These are phyloP conservation scores for Oidium heveae DNA, from an alignment of 2,329 filamentous ascomycete species.

Conservation along the genomic window DNA sequence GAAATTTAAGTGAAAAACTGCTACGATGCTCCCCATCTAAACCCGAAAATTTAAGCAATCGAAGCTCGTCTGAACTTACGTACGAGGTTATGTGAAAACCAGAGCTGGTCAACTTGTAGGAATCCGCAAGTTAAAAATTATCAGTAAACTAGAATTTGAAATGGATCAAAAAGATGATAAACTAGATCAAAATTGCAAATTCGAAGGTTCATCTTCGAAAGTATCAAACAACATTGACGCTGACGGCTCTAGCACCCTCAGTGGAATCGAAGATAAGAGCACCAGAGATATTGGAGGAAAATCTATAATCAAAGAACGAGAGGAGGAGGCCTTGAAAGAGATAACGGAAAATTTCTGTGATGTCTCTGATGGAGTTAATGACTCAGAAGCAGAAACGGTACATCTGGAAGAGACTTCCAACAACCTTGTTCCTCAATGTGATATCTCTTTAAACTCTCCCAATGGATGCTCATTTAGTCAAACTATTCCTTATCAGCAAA, in stretches of 20 bases:
- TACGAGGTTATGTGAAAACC: too few species aligned
- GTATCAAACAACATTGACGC: conserved; percentile 24
- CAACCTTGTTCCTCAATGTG: conserved; percentile 30
- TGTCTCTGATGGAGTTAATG: conserved; percentile 28
- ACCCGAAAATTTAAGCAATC: too few species aligned
- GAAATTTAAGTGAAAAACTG: too few species aligned
- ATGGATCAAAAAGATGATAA: too few species aligned
- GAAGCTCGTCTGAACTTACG: too few species aligned
- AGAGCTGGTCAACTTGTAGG: too few species aligned
- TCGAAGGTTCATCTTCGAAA: background rate
- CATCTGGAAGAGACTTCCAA: conserved; percentile 73
- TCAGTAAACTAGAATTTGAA: too few species aligned
- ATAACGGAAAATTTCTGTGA: conserved; percentile 9
- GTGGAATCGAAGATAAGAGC: conserved; percentile 67
- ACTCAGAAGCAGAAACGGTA: conserved; percentile 83
- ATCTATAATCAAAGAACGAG: conserved; percentile 7
- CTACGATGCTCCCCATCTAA: too few species aligned
- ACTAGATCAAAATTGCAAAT: too few species aligned
- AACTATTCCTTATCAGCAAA: conserved; percentile 55
- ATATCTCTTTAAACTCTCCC: conserved; percentile 31
- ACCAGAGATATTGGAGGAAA: conserved; percentile 34
- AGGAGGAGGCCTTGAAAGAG: conserved; percentile 12
- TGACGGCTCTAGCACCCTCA: conserved; percentile 69
- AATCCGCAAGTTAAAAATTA: too few species aligned
- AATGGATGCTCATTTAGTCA: conserved; percentile 31